A percentile compares a stretch with the other conserved stretches of the same genome.
Evolutionary conservation across 306 rosid species (phyloP).

Genomic region (Pterocarpus santalinus): DNA sequence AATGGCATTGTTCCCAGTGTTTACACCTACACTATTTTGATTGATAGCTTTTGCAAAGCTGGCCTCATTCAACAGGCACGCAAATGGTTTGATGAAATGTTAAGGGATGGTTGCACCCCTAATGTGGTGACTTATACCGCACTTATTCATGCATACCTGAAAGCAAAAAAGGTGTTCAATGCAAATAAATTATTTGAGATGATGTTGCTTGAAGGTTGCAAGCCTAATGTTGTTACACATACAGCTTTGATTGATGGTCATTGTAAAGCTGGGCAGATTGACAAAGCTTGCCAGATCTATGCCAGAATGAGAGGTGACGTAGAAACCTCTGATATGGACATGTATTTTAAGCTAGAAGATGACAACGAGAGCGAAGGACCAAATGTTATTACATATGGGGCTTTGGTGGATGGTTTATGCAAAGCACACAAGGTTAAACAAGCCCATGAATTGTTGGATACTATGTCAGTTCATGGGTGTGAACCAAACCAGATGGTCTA

Average conservation of each 20-base stretch:
- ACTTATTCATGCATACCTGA: conserved; percentile 84
- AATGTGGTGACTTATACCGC: conserved; percentile 91
- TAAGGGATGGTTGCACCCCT: conserved; percentile 73
- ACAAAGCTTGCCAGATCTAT: conserved; percentile 81
- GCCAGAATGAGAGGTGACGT: conserved; percentile 75
- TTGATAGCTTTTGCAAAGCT: conserved; percentile 84
- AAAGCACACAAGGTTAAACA: conserved; percentile 79
- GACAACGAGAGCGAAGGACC: conserved; percentile 56
- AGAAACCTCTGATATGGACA: conserved; percentile 66
- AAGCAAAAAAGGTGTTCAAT: conserved; percentile 69
- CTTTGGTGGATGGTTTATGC: conserved; percentile 93
- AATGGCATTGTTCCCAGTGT: conserved; percentile 82
- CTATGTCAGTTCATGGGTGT: conserved; percentile 72
- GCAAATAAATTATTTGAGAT: conserved; percentile 81
- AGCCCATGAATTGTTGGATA: conserved; percentile 70
- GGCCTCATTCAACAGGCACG: conserved; percentile 85
- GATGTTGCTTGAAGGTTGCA: conserved; percentile 77
- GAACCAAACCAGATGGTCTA: conserved; percentile 80
- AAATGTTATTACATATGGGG: conserved; percentile 81
- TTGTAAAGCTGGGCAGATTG: conserved; percentile 81
- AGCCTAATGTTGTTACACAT: conserved; percentile 79
- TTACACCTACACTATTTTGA: conserved; percentile 79
- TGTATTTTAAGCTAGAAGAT: conserved; percentile 65
- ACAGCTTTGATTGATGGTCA: conserved; percentile 89
- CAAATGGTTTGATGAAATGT: conserved; percentile 84